These are phyloP conservation scores for Citrullus mucosospermus DNA, from an alignment of 306 rosid species.

Conservation along the genomic window DNA sequence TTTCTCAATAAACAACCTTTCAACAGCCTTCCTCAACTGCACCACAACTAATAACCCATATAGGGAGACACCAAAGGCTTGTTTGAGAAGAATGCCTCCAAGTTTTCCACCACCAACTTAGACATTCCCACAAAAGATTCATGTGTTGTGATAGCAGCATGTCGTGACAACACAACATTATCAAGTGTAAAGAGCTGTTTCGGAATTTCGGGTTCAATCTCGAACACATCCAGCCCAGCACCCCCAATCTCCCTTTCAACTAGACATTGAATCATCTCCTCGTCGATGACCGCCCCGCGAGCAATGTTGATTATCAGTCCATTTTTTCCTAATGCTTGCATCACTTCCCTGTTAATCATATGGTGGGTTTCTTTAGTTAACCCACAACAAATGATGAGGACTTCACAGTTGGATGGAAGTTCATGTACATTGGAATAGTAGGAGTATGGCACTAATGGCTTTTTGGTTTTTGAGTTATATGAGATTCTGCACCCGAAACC, in stretches of 20 bases:
- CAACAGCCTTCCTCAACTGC: neutral
- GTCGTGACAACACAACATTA: conserved; percentile 30
- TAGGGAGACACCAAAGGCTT: conserved; percentile 7
- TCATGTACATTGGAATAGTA: conserved; percentile 23
- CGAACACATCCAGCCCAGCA: conserved; percentile 54
- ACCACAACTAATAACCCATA: conserved; percentile 17
- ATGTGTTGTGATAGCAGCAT: neutral
- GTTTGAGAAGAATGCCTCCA: conserved; percentile 22
- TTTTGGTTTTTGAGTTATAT: conserved; percentile 34
- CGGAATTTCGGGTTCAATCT: conserved; percentile 38
- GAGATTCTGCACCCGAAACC: conserved; percentile 26
- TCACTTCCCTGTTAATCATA: conserved; percentile 23
- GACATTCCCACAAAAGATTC: conserved; percentile 1
- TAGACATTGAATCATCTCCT: conserved; percentile 21
- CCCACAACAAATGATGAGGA: too few relatives aligned
- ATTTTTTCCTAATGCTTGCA: conserved; percentile 26
- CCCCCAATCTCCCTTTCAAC: conserved; percentile 11
- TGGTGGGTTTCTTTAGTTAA: too few relatives aligned
- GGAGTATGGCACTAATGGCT: conserved; percentile 17
- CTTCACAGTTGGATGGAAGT: conserved; percentile 20
- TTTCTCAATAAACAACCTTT: conserved; percentile 22
- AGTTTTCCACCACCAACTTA: conserved; percentile 11
- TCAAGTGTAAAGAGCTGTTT: conserved; percentile 22
- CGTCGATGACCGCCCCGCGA: conserved; percentile 32
- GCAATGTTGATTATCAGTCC: conserved; percentile 37